Base-by-base conservation (phyloP, 106 monocot species). In the Acanthochlamys bracteata region DNA sequence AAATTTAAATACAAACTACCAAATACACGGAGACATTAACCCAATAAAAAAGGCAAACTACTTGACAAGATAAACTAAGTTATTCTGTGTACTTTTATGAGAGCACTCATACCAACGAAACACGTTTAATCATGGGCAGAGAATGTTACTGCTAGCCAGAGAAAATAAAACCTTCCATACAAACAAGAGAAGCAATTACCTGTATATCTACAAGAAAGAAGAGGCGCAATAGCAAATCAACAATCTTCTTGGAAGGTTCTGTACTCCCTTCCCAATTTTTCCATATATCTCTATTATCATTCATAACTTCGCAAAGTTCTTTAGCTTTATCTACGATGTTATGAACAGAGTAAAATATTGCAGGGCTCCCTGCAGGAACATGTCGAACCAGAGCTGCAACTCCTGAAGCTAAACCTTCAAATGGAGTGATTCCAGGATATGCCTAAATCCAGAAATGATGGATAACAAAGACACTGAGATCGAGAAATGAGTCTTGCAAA, bases 331-430 rank as follows among this genome's bases (percentile, higher is more conserved):
- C 69, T 39, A 78, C 71, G 61, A 96, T 84, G 61, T 80, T 80
- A 63, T 83, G 74, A 41, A 85, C 62, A 78, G 82, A 91, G 71
- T 77, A 87, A 76, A 91, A 88, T 66, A 81, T 76, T 41, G 90
- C 84, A 19, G 96, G 91, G 73, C 91, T 85, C 22, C 96, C 96
- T 62, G 96, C 82, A 55, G 87, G 96, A 74, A 96, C 80, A 85
- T 91, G 78, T 14, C 88, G 72, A 54, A 82, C 91, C 60, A 96
- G 54, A 66, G 88, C 85, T 69, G 66, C 83, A 66, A 96, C 82
- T 66, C 96, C 96, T 73, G 96, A 84, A 67, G 85, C 88, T 59
- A 96, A 55, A 42, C 90, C 96, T 74, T 96, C 90, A 71, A 88
- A 91, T 51, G 88, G 84, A 16, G 91, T 96, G 27, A 80, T 53